These are phyloP conservation scores for Ophiocordyceps camponoti-leonardi DNA, from an alignment of 2,329 filamentous ascomycete species.

Conservation along the genomic window DNA sequence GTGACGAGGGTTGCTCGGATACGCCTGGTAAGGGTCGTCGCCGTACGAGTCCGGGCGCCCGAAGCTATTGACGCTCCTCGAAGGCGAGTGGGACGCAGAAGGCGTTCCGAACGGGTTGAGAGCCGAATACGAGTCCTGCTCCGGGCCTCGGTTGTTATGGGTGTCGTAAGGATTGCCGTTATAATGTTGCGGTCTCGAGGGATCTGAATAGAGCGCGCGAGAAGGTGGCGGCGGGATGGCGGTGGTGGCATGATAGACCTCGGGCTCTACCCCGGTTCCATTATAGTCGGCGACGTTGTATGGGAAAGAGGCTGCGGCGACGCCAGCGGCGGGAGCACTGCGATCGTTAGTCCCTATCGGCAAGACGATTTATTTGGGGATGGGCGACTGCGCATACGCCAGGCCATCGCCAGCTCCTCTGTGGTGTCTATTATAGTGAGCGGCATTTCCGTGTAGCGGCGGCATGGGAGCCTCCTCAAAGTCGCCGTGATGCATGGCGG, in stretches of 20 bases:
- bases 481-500: neutral
- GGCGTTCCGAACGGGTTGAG: constrained; percentile 20
- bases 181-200: constrained; percentile 5
- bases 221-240: constrained; percentile 21
- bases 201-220: constrained; percentile 10
- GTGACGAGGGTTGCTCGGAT: constrained; percentile 23
- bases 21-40: constrained; percentile 51
- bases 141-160: constrained; percentile 4
- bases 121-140: constrained; percentile 25
- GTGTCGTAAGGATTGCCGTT: constrained; percentile 4
- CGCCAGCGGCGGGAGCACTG: constrained; percentile 42
- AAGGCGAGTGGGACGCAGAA: constrained; percentile 22
- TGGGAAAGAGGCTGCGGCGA: constrained; percentile 46
- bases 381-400: neutral
- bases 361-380: constrained; percentile 33
- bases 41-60: constrained; percentile 27
- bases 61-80: constrained; percentile 30
- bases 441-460: constrained; percentile 8
- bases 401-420: constrained; percentile 5
- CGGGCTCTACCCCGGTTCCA: constrained; percentile 45
- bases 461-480: constrained; percentile 1
- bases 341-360: constrained; percentile 48
- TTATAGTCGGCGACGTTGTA: constrained; percentile 47
- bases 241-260: constrained; percentile 32
- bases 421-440: constrained; percentile 6